Conservation (phyloP, 2,329 filamentous ascomycete species). For the Ophiostoma perfectum region DNA sequence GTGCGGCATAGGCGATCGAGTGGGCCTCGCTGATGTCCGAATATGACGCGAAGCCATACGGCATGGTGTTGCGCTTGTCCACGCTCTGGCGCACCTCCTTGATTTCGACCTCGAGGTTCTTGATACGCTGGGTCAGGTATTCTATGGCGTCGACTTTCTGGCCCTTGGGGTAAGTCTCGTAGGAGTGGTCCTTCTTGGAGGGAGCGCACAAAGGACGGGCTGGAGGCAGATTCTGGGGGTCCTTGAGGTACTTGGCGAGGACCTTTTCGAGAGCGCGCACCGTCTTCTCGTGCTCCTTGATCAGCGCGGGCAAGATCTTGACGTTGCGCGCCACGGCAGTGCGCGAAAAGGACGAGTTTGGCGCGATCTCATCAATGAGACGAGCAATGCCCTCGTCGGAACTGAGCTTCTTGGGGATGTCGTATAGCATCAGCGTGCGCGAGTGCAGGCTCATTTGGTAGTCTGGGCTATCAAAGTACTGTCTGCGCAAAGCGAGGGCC, state of each 20-base stretch:
- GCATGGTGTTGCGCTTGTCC: slow-evolving; percentile 80
- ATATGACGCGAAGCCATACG: slow-evolving; percentile 93
- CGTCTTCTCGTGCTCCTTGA: slow-evolving; percentile 73
- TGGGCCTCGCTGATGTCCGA: slow-evolving; percentile 84
- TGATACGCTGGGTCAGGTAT: slow-evolving; percentile 81
- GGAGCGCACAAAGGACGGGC: slow-evolving; percentile 73
- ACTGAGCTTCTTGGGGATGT: slow-evolving; percentile 70
- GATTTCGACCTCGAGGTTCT: slow-evolving; percentile 74
- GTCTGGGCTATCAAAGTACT: slow-evolving; percentile 78
- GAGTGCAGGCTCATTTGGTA: slow-evolving; percentile 86
- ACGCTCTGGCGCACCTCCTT: slow-evolving; percentile 74
- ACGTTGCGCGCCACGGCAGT: slow-evolving; percentile 87
- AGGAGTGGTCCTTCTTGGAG: slow-evolving; percentile 70
- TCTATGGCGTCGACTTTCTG: slow-evolving; percentile 91
- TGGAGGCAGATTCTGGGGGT: slow-evolving; percentile 72
- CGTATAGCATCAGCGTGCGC: slow-evolving; percentile 66
- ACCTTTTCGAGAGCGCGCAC: slow-evolving; percentile 79
- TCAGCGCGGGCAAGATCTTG: slow-evolving; percentile 78
- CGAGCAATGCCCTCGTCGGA: slow-evolving; percentile 83
- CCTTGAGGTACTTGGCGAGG: slow-evolving; percentile 83
- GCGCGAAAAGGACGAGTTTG: slow-evolving; percentile 70
- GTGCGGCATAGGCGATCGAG: slow-evolving; percentile 73
- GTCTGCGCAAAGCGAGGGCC: slow-evolving; percentile 63
- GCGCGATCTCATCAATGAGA: slow-evolving; percentile 74
- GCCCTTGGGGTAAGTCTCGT: slow-evolving; percentile 56